Percentiles rank a stretch among this genome's conserved stretches.
Evolutionary conservation across 2,329 filamentous ascomycete genomes (phyloP).

Genomic region (Zelopaecilomyces penicillatus): DNA sequence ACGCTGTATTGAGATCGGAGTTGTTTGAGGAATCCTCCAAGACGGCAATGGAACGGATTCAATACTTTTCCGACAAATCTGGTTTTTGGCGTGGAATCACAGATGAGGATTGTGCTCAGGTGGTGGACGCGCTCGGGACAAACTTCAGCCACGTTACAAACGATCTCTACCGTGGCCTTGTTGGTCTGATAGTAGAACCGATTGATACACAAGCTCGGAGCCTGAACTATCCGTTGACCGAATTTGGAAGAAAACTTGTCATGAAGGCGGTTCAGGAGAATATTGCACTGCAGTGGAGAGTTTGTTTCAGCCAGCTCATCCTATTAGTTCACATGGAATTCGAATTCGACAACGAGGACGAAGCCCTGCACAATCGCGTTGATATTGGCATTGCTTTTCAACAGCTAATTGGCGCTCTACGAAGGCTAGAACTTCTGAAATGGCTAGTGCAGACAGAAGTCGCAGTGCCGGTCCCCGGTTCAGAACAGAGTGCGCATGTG

Average conservation of each 20-base stretch:
- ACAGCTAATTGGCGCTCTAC: constrained; percentile 61
- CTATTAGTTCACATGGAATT: constrained; percentile 81
- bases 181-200: constrained; percentile 36
- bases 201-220: constrained; percentile 38
- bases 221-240: constrained; percentile 50
- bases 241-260: constrained; percentile 67
- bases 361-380: constrained; percentile 50
- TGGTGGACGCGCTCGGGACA: constrained; percentile 60
- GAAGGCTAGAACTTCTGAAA: constrained; percentile 62
- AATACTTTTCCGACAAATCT: constrained; percentile 68
- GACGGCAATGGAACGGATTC: constrained; percentile 65
- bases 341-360: constrained; percentile 66
- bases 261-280: constrained; percentile 74
- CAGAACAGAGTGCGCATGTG: constrained; percentile 25
- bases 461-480: constrained; percentile 37
- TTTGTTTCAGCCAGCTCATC: constrained; percentile 75
- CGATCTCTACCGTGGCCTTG: constrained; percentile 44
- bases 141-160: constrained; percentile 52
- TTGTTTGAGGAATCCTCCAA: constrained; percentile 65
- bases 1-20: constrained; percentile 60
- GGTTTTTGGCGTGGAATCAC: constrained; percentile 72
- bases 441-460: constrained; percentile 58
- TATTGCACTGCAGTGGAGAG: constrained; percentile 60
- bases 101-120: constrained; percentile 67
- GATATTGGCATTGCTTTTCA: constrained; percentile 63